These are phyloP conservation scores for Sarocladium brachiariae DNA, from an alignment of 2,329 filamentous ascomycete genomes.

Conservation along the genomic window DNA sequence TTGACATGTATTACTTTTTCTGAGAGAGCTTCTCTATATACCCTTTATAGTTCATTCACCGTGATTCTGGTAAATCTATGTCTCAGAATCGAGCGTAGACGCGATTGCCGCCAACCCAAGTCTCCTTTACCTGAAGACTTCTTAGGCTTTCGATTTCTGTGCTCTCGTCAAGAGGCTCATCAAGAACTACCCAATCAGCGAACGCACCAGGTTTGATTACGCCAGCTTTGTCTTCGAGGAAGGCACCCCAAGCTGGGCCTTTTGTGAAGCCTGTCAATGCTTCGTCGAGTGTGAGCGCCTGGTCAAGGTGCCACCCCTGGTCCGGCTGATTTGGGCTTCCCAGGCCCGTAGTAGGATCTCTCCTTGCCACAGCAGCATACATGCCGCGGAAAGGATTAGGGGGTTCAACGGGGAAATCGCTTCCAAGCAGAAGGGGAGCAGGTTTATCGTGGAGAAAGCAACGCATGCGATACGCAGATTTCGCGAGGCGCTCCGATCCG, in stretches of 20 bases:
- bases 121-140: conserved; percentile 52
- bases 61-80: too few species aligned
- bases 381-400: conserved; percentile 61
- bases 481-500: conserved; percentile 43
- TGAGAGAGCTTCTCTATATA: too few species aligned
- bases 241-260: conserved; percentile 51
- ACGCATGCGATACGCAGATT: conserved; percentile 60
- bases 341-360: conserved; percentile 48
- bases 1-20: too few species aligned
- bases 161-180: conserved; percentile 42
- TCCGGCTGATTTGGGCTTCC: conserved; percentile 28
- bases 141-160: conserved; percentile 46
- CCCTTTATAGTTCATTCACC: neutral
- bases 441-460: conserved; percentile 48
- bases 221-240: conserved; percentile 52
- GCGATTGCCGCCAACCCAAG: conserved; percentile 56
- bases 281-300: conserved; percentile 51
- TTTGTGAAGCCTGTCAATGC: conserved; percentile 57
- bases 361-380: conserved; percentile 59
- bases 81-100: conserved; percentile 30
- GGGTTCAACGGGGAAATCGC: conserved; percentile 67
- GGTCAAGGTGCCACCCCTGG: conserved; percentile 50
- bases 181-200: conserved; percentile 67
- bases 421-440: conserved; percentile 46
- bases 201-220: conserved; percentile 53